Base-by-base conservation (phyloP, 495 filamentous ascomycete species). In the Cercophora scortea region DNA sequence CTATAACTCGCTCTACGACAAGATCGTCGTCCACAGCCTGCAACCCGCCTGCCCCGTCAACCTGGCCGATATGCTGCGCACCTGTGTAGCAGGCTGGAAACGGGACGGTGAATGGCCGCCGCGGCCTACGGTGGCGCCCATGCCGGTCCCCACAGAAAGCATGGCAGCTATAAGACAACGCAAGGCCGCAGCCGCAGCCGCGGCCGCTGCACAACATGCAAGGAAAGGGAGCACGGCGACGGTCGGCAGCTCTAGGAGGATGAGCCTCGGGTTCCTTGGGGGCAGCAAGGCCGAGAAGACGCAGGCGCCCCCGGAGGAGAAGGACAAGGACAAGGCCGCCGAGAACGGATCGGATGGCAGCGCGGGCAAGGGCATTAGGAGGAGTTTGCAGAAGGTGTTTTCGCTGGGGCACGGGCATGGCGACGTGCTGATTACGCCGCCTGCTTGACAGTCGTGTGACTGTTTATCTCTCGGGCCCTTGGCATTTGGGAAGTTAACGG, bases 41-140 rank as follows among this genome's bases (percentile, higher is more conserved):
- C 85, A 88, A 1, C 91, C 93, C 0, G 82, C 82, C 1, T 82
- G 94, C 9, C 93, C 93, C 13, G 84, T 98, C 53, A 95, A 95
- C 59, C 79, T 98, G 6, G 66, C 75, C 35, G 87, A 94, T 60
- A 78, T 96, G 62, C 82, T 85, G 18, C 77, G 82, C n/a, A 79
- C 87, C 32, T 84, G 92, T 59, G 90, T 97, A 3, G 78, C 85
- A 40, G 93, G 93, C 34, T 97, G 93, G 93, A 92, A 94, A 66
- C 78, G 86, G 42, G 90, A 94, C 61, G 93, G 90, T 16, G 86
- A 95, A 62, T 98, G 93, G 93, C 93, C 93, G 2, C 89, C 92
- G 16, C 86, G 84, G 58, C 45, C 67, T 0, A 62, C 68, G 0
- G 66, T 71, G 18, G 58, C 73, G 32, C 59, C 60, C 3, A 54